phyloP scores from a whole-genome alignment of 495 filamentous ascomycete species.

The Hypoxylon subgilvum region DNA sequence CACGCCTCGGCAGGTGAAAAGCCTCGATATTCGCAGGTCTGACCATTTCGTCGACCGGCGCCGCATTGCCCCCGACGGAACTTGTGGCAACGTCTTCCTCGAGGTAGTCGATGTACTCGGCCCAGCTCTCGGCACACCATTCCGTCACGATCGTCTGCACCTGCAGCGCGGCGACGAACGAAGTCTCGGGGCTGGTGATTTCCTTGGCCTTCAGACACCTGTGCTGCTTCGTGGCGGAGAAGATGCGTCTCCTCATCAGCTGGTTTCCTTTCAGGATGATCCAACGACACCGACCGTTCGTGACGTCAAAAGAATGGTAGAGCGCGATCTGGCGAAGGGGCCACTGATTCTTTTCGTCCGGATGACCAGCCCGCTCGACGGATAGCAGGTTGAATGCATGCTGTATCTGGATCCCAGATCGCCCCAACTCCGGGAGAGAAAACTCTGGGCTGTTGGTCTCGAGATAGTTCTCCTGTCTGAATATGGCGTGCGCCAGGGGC shows the following conservation, averaged over 20 bases:
- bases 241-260: constrained; percentile 45
- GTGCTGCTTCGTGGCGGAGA: constrained; percentile 29
- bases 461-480: constrained; percentile 47
- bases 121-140: constrained; percentile 56
- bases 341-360: constrained; percentile 46
- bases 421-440: constrained; percentile 44
- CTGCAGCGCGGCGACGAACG: constrained; percentile 44
- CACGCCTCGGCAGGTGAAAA: constrained; percentile 18
- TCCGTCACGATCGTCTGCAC: constrained; percentile 52
- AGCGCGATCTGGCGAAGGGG: constrained; percentile 49
- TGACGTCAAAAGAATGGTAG: constrained; percentile 54
- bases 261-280: constrained; percentile 52
- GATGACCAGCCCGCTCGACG: constrained; percentile 42
- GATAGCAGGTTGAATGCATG: constrained; percentile 54
- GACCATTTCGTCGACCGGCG: constrained; percentile 34
- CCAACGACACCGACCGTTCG: constrained; percentile 45
- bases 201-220: constrained; percentile 26
- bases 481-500: constrained; percentile 23
- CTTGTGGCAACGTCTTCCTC: constrained; percentile 43
- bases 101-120: constrained; percentile 53
- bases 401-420: constrained; percentile 49
- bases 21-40: constrained; percentile 19
- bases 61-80: constrained; percentile 39
- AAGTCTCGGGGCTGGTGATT: constrained; percentile 31
- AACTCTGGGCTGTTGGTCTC: constrained; percentile 44